Base-by-base conservation (phyloP, 2,329 filamentous ascomycete species). In the Colletotrichum zoysiae region DNA sequence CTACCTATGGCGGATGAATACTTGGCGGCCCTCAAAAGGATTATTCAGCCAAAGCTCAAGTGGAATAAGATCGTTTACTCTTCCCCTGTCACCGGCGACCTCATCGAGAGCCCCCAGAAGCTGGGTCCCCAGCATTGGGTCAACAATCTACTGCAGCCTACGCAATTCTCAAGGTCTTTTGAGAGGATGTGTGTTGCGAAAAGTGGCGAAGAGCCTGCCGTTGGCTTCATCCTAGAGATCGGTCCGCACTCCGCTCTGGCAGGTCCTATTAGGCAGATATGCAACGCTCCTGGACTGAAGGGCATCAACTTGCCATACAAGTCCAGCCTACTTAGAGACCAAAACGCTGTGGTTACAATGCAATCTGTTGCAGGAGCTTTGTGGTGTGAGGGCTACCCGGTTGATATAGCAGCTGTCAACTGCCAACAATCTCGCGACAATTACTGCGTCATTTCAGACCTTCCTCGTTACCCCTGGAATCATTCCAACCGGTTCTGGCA, bases 201-300 rank as follows among this genome's bases (percentile, higher is more conserved):
- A 4, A 5, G n/a, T n/a, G 20, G 5, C 9, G 42, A 16, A 0
- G 38, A 63, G 20, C 14, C 57, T 1, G 46, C 46, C 14, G 63
- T 83, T 26, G 82, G 69, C 66, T 80, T 84, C 77, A 77, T 85
- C 12, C 74, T 87, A 14, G 86, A 87, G 75, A 76, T 87, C 7
- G 86, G 86, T 0, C 85, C 86, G 0, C 86, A 87, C 74, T 80
- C 84, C 4, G 85, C 84, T 0, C 78, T 88, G 1, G 82, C 84
- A 50, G 86, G 86, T 0, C 86, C 86, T 0, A 80, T 87, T 63
- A 84, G 86, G 75, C 84, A 87, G 76, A 86, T 86, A 11, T 77
- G 85, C 26, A 86, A 86, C 70, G 76, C 76, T 7, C 16, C 56
- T 2, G 20, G 1, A 1, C 5, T 66, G 8, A 70, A 70, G 16